Conservation (phyloP, 768 basidiomycete genomes). For the Suillus variegatus region DNA sequence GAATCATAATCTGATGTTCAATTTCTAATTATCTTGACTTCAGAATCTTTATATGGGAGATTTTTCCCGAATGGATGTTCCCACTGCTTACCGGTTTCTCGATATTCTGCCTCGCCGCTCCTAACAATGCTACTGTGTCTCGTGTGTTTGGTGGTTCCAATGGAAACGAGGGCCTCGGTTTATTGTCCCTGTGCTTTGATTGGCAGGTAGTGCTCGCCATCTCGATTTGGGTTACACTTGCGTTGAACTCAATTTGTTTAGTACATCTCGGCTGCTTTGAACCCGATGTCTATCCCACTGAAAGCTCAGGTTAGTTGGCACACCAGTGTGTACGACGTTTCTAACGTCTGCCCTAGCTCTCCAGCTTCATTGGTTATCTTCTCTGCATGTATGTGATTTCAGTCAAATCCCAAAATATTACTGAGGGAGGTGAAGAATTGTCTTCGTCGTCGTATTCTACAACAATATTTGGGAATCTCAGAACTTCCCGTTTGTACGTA, state of each 20-base stretch:
- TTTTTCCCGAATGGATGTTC: constrained; percentile 37
- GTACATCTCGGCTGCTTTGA: constrained; percentile 25
- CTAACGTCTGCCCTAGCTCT: constrained; percentile 28
- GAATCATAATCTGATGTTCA: background rate
- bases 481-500: constrained; percentile 56
- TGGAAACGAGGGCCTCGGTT: constrained; percentile 63
- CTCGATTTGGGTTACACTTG: constrained; percentile 10
- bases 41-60: constrained; percentile 45
- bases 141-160: constrained; percentile 62
- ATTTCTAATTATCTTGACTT: constrained; percentile 12
- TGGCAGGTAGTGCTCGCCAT: constrained; percentile 44
- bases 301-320: constrained; percentile 40
- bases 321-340: background rate
- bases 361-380: constrained; percentile 48
- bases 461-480: constrained; percentile 59
- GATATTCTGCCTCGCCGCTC: constrained; percentile 55
- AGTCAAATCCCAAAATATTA: background rate
- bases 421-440: constrained; percentile 19
- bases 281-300: constrained; percentile 56
- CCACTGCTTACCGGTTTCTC: constrained; percentile 54
- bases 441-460: constrained; percentile 39
- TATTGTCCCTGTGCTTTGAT: constrained; percentile 59
- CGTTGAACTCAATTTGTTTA: constrained; percentile 40
- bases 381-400: constrained; percentile 45
- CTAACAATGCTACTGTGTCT: constrained; percentile 49